A percentile compares a stretch with the other conserved stretches of the same genome.
These are phyloP conservation scores for Tetraselmis striata DNA, from an alignment of 139 green algal species.

Conservation along the genomic window DNA sequence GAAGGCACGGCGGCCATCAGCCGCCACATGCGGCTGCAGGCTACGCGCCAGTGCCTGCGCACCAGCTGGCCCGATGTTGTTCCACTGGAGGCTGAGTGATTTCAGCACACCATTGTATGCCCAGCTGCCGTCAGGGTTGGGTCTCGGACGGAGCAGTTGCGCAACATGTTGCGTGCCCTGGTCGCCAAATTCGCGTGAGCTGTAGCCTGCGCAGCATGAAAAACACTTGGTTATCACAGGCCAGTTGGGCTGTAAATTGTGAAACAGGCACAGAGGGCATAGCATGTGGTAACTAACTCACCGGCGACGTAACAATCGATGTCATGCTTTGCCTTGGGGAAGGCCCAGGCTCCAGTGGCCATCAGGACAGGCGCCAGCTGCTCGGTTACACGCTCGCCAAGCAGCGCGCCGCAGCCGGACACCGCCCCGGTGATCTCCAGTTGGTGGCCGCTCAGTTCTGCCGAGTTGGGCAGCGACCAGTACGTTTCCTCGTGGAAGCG, in stretches of 20 bases:
- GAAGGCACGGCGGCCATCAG: neutral
- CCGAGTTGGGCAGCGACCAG: neutral
- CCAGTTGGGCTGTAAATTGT: too few relatives aligned
- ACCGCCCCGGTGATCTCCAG: neutral
- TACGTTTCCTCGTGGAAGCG: neutral
- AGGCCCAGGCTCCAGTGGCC: neutral
- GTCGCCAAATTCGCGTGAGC: neutral
- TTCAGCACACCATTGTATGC: neutral
- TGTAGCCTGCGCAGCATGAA: too few relatives aligned
- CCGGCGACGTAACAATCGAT: neutral
- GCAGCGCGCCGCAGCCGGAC: neutral
- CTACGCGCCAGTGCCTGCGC: neutral
- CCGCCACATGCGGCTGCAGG: neutral
- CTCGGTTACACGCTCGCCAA: neutral
- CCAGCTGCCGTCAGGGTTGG: neutral
- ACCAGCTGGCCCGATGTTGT: neutral
- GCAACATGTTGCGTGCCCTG: neutral
- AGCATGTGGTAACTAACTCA: too few relatives aligned
- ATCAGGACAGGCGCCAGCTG: neutral
- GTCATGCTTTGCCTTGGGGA: neutral
- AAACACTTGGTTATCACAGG: too few relatives aligned
- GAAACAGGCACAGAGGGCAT: neutral
- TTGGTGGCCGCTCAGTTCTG: neutral
- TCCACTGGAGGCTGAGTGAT: neutral
- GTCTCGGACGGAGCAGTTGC: neutral